Percentiles rank a stretch among this genome's conserved stretches.
These are phyloP conservation scores for Kuraishia piskuri DNA, from an alignment of 805 yeast genomes.

Conservation along the genomic window DNA sequence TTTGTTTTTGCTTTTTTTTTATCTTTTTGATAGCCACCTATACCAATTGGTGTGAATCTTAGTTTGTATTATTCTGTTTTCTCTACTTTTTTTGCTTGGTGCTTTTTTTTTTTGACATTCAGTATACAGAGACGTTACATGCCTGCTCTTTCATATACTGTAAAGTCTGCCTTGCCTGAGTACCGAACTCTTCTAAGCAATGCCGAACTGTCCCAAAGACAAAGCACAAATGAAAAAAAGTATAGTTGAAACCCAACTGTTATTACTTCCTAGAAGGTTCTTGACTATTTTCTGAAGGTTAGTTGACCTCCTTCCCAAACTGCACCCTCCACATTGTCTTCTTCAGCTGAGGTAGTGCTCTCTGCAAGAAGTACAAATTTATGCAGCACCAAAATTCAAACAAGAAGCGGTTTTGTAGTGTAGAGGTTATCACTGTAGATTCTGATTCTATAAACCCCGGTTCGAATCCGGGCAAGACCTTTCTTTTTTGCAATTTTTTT, in stretches of 20 bases:
- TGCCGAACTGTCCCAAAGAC: too few species aligned
- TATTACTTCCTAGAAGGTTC: too few species aligned
- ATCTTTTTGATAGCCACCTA: too few species aligned
- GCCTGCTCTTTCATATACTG: too few species aligned
- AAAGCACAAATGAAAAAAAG: too few species aligned
- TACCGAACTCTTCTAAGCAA: too few species aligned
- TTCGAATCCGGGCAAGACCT: slow-evolving; percentile 13
- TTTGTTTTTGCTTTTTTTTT: neutral
- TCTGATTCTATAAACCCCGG: slow-evolving; percentile 12
- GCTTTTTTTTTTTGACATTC: neutral
- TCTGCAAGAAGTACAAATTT: neutral
- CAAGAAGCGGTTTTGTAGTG: slow-evolving; percentile 5
- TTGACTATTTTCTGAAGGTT: too few species aligned
- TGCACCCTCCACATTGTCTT: too few species aligned
- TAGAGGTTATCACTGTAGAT: slow-evolving; percentile 12
- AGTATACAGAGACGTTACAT: neutral
- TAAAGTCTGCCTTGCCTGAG: too few species aligned
- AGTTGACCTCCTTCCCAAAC: neutral
- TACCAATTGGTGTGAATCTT: too few species aligned
- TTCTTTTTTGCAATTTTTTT: neutral
- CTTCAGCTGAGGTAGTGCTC: neutral
- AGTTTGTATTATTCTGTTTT: neutral
- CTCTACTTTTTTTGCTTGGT: neutral
- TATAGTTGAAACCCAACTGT: too few species aligned
- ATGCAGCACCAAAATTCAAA: neutral